These are phyloP conservation scores for Lentinula sp. DNA, from an alignment of 768 basidiomycete genomes.

Conservation along the genomic window DNA sequence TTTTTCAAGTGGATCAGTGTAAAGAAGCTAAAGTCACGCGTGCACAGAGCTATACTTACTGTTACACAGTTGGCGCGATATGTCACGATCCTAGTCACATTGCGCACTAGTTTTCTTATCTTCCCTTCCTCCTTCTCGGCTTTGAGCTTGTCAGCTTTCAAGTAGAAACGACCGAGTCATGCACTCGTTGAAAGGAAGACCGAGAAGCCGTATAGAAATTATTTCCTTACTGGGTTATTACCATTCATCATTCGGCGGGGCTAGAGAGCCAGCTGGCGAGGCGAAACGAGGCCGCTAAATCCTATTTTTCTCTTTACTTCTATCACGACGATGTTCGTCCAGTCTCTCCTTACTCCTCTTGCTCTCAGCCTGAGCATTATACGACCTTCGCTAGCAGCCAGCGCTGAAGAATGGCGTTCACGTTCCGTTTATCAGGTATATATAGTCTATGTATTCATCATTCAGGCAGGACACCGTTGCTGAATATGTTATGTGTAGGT, in stretches of 20 bases:
- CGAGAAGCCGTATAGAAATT: not conserved
- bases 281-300: not conserved
- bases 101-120: no score
- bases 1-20: no score
- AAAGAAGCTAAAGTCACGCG: no score
- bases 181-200: not conserved
- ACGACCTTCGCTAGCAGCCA: not conserved
- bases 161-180: no score
- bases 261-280: not conserved
- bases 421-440: slow-evolving; percentile 20
- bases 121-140: no score
- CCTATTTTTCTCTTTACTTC: not conserved
- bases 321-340: not conserved
- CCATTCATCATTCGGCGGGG: not conserved
- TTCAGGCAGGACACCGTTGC: not conserved
- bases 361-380: not conserved
- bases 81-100: no score
- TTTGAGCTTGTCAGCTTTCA: no score
- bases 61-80: no score
- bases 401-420: slow-evolving; percentile 15
- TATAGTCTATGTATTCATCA: not conserved
- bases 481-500: not conserved
- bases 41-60: no score
- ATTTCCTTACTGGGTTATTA: not conserved
- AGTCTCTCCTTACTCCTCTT: not conserved